Evolutionary conservation across 768 basidiomycete species (phyloP), one percentile per base, ranked within the genome.

Genomic region (Glaciozyma antarctica): DNA sequence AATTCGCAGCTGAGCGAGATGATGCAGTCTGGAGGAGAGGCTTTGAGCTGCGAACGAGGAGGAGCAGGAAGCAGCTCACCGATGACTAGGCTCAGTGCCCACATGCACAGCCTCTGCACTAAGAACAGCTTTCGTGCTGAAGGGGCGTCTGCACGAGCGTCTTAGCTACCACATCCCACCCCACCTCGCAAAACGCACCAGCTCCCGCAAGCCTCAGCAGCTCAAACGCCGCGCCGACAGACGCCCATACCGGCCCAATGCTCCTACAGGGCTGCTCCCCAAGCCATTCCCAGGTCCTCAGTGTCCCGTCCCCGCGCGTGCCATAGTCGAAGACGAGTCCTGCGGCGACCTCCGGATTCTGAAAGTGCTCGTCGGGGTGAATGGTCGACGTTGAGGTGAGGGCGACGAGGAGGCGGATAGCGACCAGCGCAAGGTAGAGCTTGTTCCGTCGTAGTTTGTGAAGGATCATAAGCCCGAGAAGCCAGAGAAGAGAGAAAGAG

Each of bases 361-460:
- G 72, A 47, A 73, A 73, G 55, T 68, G 61, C 54, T 73, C 72
- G 58, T 73, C 72, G 26, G 72, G 72, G 66, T 73, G 72, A 26
- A 73, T 68, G 24, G 22, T 22, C 17, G 64, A 53, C 13, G 30
- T 48, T 32, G 64, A 68, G 45, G 63, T 65, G 48, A 66, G 62
- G 17, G 67, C 69, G 58, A 69, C 48, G 41, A 73, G 13, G 53
- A 65, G 26, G 7, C 71, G 68, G 3, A 69, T 26, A 17, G 58
- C 0, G 24, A 65, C 51, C 49, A 72, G 65, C 5, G 22, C 4
- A 8, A 9, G 24, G 62, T 71, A 71, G 43, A 54, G 53, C 30
- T 54, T 54, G 8, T 54, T 54, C 5, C 51, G 51, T 16, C 28
- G 21, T 9, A 52, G n/a, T 1, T 10, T 41, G 38, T 15, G 38